Conservation (phyloP, 768 basidiomycete genomes). For the Serendipita vermifera region DNA sequence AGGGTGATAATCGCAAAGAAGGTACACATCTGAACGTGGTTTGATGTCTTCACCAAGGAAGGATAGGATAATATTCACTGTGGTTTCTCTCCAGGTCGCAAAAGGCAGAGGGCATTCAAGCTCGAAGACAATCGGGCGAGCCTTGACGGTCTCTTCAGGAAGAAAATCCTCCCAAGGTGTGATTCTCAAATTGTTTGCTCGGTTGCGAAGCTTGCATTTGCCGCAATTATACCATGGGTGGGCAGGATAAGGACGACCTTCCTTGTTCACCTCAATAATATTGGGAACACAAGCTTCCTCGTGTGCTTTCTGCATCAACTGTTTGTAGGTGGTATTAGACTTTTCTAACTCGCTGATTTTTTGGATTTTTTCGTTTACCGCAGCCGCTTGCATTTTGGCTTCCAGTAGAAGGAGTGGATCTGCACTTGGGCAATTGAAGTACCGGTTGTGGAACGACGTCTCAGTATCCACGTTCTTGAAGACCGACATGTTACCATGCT, state of each 20-base stretch:
- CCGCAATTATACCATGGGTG: conserved; percentile 15
- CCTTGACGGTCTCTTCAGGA: conserved; percentile 19
- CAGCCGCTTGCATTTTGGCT: conserved; percentile 21
- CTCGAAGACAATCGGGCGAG: conserved; percentile 31
- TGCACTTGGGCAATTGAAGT: conserved; percentile 20
- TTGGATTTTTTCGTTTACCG: conserved; percentile 14
- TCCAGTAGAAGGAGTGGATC: conserved; percentile 19
- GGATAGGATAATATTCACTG: conserved; percentile 28
- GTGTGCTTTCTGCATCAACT: conserved; percentile 14
- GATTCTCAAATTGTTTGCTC: conserved; percentile 22
- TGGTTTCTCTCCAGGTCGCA: conserved; percentile 32
- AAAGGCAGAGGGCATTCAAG: conserved; percentile 29
- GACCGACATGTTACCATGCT: conserved; percentile 20
- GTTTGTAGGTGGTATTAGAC: conserved; percentile 18
- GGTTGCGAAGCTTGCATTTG: conserved; percentile 20
- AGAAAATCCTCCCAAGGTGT: conserved; percentile 36
- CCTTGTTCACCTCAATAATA: conserved; percentile 8
- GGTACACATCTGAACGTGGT: too few species aligned
- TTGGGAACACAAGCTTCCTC: conserved; percentile 10
- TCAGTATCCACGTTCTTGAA: conserved; percentile 20
- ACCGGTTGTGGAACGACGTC: conserved; percentile 26
- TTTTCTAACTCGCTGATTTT: conserved; percentile 22
- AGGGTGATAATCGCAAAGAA: conserved; percentile 21
- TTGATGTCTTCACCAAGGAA: too few species aligned
- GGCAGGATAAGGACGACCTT: background rate